Evolutionary conservation across 495 filamentous ascomycete species (phyloP).

Genomic region (Hypoxylon rickii): DNA sequence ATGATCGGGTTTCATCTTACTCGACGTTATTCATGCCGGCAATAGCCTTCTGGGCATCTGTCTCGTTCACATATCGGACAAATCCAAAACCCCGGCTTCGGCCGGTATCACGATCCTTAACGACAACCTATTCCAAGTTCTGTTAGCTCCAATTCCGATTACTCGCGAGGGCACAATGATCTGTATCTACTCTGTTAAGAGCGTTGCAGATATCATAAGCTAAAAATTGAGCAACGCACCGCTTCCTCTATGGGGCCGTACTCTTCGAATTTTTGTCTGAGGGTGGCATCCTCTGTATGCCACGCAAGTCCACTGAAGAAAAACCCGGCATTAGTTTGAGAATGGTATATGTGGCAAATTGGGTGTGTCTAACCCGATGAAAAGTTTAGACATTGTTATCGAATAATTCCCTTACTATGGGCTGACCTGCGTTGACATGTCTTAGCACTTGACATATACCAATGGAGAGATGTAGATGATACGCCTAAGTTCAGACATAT

Average conservation of each 20-base stretch:
- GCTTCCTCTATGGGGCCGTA: constrained; percentile 91
- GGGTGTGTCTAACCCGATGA: constrained; percentile 75
- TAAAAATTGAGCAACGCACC: constrained; percentile 57
- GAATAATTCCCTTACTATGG: constrained; percentile 2
- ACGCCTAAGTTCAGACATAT: too few species aligned
- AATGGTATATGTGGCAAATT: background rate
- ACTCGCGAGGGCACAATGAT: background rate
- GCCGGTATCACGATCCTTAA: constrained; percentile 95
- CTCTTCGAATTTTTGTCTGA: constrained; percentile 85
- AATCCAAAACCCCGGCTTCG: constrained; percentile 98
- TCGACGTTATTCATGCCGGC: constrained; percentile 88
- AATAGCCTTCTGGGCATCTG: constrained; percentile 85
- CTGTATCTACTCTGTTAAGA: background rate
- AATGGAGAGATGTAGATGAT: constrained; percentile 10
- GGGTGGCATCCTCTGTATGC: constrained; percentile 88
- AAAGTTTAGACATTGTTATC: constrained; percentile 80
- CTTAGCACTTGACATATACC: constrained; percentile 13
- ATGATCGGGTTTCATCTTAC: constrained; percentile 56
- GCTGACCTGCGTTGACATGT: constrained; percentile 2
- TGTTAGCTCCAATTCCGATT: constrained; percentile 20
- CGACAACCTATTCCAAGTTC: constrained; percentile 71
- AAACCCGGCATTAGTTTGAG: constrained; percentile 30
- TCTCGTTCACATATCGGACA: constrained; percentile 80
- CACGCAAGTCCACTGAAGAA: constrained; percentile 84
- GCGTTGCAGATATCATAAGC: background rate